Conservation (phyloP, 352 stramenopile species). For the Pythium aristosporum region DNA sequence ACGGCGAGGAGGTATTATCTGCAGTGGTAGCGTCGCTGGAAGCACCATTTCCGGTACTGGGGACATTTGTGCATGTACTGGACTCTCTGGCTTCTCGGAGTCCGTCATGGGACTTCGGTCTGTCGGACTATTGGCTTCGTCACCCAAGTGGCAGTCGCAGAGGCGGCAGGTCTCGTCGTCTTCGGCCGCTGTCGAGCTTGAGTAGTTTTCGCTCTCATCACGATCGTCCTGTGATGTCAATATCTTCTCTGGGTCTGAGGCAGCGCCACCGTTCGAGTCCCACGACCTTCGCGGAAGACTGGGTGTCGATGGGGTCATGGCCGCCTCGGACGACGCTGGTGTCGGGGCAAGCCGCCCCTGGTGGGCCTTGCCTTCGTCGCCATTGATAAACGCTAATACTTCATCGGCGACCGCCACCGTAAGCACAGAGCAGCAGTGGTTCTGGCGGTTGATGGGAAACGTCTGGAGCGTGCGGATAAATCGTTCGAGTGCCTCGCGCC, state of each 20-base stretch:
- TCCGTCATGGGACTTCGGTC: neutral
- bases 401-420: slow-evolving; percentile 17
- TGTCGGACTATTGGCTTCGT: slow-evolving; percentile 31
- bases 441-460: slow-evolving; percentile 20
- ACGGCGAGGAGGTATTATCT: neutral
- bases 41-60: neutral
- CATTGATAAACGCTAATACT: slow-evolving; percentile 27
- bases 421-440: slow-evolving; percentile 27
- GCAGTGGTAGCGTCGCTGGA: neutral
- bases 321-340: neutral
- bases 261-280: slow-evolving; percentile 9
- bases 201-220: neutral
- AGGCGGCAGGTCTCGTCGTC: slow-evolving; percentile 28
- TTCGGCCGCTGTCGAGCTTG: neutral
- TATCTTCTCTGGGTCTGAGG: neutral
- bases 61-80: neutral
- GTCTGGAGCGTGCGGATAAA: slow-evolving; percentile 24
- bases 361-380: slow-evolving; percentile 12
- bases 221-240: neutral
- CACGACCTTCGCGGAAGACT: slow-evolving; percentile 6
- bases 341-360: slow-evolving; percentile 1
- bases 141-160: slow-evolving; percentile 39
- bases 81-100: neutral
- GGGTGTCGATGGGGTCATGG: neutral
- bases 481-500: slow-evolving; percentile 18